These are phyloP conservation scores for Capniomyces stellatus DNA, from an alignment of 371 early-diverging fungal genomes.

Conservation along the genomic window DNA sequence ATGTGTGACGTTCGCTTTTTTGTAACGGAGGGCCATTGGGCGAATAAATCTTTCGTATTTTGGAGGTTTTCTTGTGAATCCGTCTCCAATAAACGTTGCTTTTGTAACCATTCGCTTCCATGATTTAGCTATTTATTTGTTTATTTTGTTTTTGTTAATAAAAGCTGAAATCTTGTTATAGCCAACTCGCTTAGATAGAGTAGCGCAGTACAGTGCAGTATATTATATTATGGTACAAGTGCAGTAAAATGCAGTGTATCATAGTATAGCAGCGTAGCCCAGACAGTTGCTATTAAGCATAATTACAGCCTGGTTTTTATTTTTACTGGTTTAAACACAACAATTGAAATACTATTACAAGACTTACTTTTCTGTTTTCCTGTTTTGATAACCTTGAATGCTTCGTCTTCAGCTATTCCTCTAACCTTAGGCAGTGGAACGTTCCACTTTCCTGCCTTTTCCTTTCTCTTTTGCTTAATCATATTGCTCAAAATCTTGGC, in stretches of 20 bases:
- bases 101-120: slow-evolving; percentile 99
- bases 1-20: slow-evolving; percentile 98
- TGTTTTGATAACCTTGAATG: slow-evolving; percentile 95
- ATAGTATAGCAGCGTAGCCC: too few relatives aligned
- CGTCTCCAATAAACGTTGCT: slow-evolving; percentile 98
- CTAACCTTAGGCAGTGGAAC: slow-evolving; percentile 98
- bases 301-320: too few relatives aligned
- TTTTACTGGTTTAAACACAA: neutral
- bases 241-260: too few relatives aligned
- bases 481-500: slow-evolving; percentile 96
- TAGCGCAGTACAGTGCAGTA: too few relatives aligned
- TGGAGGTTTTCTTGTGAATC: slow-evolving; percentile 98
- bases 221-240: too few relatives aligned
- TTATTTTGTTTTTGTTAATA: too few relatives aligned
- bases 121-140: slow-evolving; percentile 48
- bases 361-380: slow-evolving; percentile 67
- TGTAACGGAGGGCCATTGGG: slow-evolving; percentile 97
- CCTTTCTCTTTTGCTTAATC: slow-evolving; percentile 99
- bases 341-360: slow-evolving; percentile 7
- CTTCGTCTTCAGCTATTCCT: slow-evolving; percentile 98
- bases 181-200: too few relatives aligned
- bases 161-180: too few relatives aligned
- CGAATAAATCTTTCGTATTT: slow-evolving; percentile 99
- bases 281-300: too few relatives aligned
- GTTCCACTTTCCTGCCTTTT: slow-evolving; percentile 97